A percentile compares a stretch with the other conserved stretches of the same genome.
Conservation (phyloP, 169 alveolate species). For the Plasmodium adleri region DNA sequence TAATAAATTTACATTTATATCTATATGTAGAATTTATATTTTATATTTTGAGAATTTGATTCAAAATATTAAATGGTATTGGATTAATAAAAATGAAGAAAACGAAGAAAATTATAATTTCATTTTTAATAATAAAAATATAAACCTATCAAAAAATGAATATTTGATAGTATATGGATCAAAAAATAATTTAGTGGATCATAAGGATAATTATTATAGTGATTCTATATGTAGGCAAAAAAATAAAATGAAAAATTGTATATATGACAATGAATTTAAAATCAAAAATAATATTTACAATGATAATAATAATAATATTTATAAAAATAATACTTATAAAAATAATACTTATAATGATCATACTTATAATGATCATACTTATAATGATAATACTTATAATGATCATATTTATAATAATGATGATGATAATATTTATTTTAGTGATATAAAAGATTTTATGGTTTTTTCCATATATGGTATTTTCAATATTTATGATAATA, state of each 20-base stretch:
- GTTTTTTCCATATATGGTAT: slow-evolving; percentile 54
- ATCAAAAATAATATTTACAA: no score
- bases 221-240: background rate
- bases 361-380: no score
- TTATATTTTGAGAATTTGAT: slow-evolving; percentile 21
- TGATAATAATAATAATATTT: background rate
- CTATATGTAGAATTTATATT: slow-evolving; percentile 65
- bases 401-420: no score
- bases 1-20: slow-evolving; percentile 58
- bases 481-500: slow-evolving; percentile 45
- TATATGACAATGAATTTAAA: slow-evolving; percentile 7
- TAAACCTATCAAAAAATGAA: slow-evolving; percentile 44
- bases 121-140: slow-evolving; percentile 10
- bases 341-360: no score
- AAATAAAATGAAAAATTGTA: slow-evolving; percentile 23
- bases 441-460: slow-evolving; percentile 14
- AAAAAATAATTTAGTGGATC: background rate
- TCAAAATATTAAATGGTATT: slow-evolving; percentile 51
- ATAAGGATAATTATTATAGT: background rate
- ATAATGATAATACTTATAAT: no score
- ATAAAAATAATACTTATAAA: no score
- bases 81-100: slow-evolving; percentile 48
- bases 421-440: no score
- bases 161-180: slow-evolving; percentile 72
- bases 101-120: slow-evolving; percentile 9